These are phyloP conservation scores for Aegilops speltoides DNA, from an alignment of 176 grass and related monocot species.

Conservation along the genomic window DNA sequence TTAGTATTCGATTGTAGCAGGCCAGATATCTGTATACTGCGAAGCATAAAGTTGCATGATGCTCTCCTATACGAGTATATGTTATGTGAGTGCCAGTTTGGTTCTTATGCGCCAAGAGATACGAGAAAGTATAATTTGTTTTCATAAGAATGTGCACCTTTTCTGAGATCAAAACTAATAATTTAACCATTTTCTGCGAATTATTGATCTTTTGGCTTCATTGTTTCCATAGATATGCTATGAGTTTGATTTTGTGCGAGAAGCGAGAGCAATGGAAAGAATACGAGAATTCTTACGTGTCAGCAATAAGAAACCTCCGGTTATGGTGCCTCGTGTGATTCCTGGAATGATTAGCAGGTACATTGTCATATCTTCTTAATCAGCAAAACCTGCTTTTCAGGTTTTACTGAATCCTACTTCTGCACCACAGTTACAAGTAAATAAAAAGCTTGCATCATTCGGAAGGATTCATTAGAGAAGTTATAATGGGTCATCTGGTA, in stretches of 20 bases:
- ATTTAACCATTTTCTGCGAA: neutral
- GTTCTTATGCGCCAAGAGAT: constrained; percentile 7
- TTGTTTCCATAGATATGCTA: constrained; percentile 71
- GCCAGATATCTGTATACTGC: neutral
- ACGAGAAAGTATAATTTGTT: neutral
- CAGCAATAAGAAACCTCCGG: constrained; percentile 84
- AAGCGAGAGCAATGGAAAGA: constrained; percentile 90
- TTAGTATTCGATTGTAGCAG: neutral
- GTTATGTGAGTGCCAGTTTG: constrained; percentile 5
- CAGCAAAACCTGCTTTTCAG: constrained; percentile 11
- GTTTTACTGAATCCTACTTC: constrained; percentile 19
- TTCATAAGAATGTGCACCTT: neutral
- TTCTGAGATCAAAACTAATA: neutral
- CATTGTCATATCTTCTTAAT: constrained; percentile 14
- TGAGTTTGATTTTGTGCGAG: constrained; percentile 97
- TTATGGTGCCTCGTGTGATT: constrained; percentile 84
- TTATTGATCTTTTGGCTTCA: neutral
- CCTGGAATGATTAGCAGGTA: constrained; percentile 91
- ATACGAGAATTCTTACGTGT: constrained; percentile 55
- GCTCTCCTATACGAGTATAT: neutral
- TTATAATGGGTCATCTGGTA: constrained; percentile 29
- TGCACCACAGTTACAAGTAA: neutral
- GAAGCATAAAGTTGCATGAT: constrained; percentile 4
- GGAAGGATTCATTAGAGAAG: constrained; percentile 9
- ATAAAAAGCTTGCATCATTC: neutral